These are phyloP conservation scores for Cyclotella cryptica DNA, from an alignment of 108 stramenopile species.

Conservation along the genomic window DNA sequence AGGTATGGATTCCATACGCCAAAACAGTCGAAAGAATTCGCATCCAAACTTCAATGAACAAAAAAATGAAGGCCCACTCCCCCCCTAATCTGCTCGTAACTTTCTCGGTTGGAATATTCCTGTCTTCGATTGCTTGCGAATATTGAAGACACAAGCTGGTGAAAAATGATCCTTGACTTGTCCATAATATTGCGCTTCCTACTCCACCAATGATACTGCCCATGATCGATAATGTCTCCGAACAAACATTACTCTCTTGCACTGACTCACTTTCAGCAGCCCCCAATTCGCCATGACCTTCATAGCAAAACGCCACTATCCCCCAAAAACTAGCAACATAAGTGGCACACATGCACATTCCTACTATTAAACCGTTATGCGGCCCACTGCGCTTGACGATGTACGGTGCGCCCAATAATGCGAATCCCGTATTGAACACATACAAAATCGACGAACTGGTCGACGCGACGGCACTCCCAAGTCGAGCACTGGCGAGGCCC, in stretches of 20 bases:
- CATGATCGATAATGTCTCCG: slow-evolving; percentile 44
- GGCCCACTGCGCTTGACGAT: slow-evolving; percentile 64
- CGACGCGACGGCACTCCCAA: slow-evolving; percentile 66
- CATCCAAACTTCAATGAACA: slow-evolving; percentile 71
- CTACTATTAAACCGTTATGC: slow-evolving; percentile 62
- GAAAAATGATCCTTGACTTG: slow-evolving; percentile 85
- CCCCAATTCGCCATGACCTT: slow-evolving; percentile 1
- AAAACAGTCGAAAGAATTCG: slow-evolving; percentile 69
- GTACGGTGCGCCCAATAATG: slow-evolving; percentile 67
- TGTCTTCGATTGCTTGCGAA: slow-evolving; percentile 36
- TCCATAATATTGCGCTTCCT: slow-evolving; percentile 85
- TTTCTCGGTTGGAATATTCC: slow-evolving; percentile 27
- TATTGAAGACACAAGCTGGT: slow-evolving; percentile 61
- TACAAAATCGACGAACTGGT: slow-evolving; percentile 69
- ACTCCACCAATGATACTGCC: slow-evolving; percentile 76
- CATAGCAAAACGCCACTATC: slow-evolving; percentile 28
- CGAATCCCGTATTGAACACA: slow-evolving; percentile 70
- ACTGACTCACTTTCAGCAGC: slow-evolving; percentile 13
- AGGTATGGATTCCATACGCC: slow-evolving; percentile 30
- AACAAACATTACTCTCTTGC: slow-evolving; percentile 2
- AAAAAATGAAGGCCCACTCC: slow-evolving; percentile 80
- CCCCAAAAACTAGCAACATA: slow-evolving; percentile 78
- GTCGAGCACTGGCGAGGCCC: slow-evolving; percentile 63
- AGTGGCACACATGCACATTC: slow-evolving; percentile 71
- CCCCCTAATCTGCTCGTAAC: slow-evolving; percentile 71